Base-by-base conservation (phyloP, 148 eudicot species). In the Drosera capensis region DNA sequence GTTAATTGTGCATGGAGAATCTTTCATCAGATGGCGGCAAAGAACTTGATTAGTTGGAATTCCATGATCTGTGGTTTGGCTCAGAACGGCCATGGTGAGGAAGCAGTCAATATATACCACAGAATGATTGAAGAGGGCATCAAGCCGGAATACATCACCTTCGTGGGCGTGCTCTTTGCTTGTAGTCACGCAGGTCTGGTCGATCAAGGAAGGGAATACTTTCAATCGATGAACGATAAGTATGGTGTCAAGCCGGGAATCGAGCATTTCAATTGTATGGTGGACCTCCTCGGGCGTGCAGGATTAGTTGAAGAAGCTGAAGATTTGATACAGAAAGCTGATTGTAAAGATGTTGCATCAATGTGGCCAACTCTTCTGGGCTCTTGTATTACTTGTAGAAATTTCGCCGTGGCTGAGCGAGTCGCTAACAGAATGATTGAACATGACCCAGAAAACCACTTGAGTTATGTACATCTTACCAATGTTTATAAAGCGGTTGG, bases 161-260 rank as follows among this genome's bases (percentile, higher is more conserved):
- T 75, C 47, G 52, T 82, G n/a, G 81, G 80, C 1, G 79, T 78
- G 42, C 81, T 86, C 36, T 86, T 75, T 54, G 96, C 93, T 45
- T 86, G 94, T 62, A 81, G 93, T 57, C 96, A 86, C 57, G 62
- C 75, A n/a, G 96, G 93, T 45, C 64, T 82, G 54, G 72, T 82
- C 52, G 71, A 80, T 29, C 55, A 75, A 62, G 96, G 96, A 18
- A 71, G 68, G 14, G 21, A 59, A 20, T 62, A 64, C 43, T 86
- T 86, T 39, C 43, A 22, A 20, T 66, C 64, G 7, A 86, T 86
- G 93, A 46, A 29, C 17, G 43, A 56, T 14, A 54, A 62, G 17
- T 75, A 66, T 42, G 75, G 71, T 18, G 68, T 81, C 41, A 67
- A 56, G 58, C 68, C 93, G 14, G 81, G 73, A 49, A 57, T 49